Evolutionary conservation across 1,139 yeast species (phyloP), one percentile per base, ranked within the genome.

Genomic region (Blastobotrys capitulatus): DNA sequence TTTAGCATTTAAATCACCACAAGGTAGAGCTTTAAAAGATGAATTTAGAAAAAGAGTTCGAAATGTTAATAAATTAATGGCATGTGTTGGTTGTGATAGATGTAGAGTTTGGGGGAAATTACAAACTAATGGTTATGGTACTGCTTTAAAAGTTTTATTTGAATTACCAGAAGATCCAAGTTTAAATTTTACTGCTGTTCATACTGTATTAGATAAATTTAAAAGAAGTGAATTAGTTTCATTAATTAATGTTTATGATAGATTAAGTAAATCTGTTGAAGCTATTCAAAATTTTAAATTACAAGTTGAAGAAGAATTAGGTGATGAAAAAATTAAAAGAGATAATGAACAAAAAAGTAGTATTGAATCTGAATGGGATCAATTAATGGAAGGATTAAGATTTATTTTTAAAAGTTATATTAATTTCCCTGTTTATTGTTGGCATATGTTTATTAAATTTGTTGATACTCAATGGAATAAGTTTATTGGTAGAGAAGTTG

Each of bases 101-200:
- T 92, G 98, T 67, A 79, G 97, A 63, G 74, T 94, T 70, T 92
- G 98, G 98, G 98, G 98, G 16, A 92, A 94, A 68, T 78, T 92
- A 26, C 98, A 92, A 71, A 88, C 96, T 1, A 88, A 94, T 19
- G 98, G 98, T 25, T 92, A 92, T 66, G 98, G 97, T 22, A 92
- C 98, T 18, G 95, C 97, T 1, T 76, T 94, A 63, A 92, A 92
- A 68, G 77, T 90, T 25, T 72, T 92, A 53, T 88, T 92, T 64
- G 98, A 92, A 65, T 77, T 85, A 52, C 82, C 80, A 34, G 74
- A 72, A 61, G 63, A 65, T 44, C 72, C 73, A 29, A 71, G 68
- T 42, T 69, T 73, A 38, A 72, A 72, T 51, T 71, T 72, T 48
- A 72, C 64, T 40, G 65, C 65, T 34, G 56, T 59, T 18, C 46